Percentiles rank a stretch among this genome's conserved stretches.
These are phyloP conservation scores for Apiospora sp. DNA, from an alignment of 2,329 filamentous ascomycete species.

Conservation along the genomic window DNA sequence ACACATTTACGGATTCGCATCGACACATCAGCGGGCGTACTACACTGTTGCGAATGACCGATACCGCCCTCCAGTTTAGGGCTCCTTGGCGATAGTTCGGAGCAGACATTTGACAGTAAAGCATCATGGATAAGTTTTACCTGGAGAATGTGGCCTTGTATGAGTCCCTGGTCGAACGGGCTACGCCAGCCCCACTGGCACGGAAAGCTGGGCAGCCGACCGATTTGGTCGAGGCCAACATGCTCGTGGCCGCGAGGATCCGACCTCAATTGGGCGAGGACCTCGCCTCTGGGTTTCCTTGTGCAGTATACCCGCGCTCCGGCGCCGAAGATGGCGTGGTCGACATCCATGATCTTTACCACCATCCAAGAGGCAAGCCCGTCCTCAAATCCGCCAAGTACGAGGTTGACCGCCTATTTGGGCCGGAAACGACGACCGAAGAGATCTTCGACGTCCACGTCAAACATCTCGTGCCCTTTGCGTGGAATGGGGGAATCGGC, in stretches of 20 bases:
- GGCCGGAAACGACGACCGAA: slow-evolving; percentile 45
- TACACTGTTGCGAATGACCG: background rate
- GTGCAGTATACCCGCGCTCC: slow-evolving; percentile 38
- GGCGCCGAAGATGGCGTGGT: slow-evolving; percentile 35
- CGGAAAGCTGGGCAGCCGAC: slow-evolving; percentile 7
- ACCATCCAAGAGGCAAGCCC: slow-evolving; percentile 42
- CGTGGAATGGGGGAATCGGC: slow-evolving; percentile 54
- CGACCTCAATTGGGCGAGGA: slow-evolving; percentile 48
- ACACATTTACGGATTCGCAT: background rate
- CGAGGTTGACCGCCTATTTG: slow-evolving; percentile 47
- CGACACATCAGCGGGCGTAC: background rate
- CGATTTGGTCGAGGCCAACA: slow-evolving; percentile 34
- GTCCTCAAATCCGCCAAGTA: slow-evolving; percentile 46
- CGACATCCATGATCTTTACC: slow-evolving; percentile 49
- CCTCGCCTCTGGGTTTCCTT: slow-evolving; percentile 38
- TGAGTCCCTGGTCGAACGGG: slow-evolving; percentile 37
- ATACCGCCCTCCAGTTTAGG: background rate
- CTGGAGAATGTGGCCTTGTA: slow-evolving; percentile 43
- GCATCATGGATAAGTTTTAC: slow-evolving; percentile 45
- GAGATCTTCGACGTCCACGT: slow-evolving; percentile 52
- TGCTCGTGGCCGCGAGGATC: slow-evolving; percentile 47
- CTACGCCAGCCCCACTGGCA: slow-evolving; percentile 34
- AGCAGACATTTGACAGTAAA: background rate
- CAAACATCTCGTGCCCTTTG: slow-evolving; percentile 52
- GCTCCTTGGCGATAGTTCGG: background rate